phyloP scores from a whole-genome alignment of 352 stramenopile genomes.

The Phytophthora sansomeana region DNA sequence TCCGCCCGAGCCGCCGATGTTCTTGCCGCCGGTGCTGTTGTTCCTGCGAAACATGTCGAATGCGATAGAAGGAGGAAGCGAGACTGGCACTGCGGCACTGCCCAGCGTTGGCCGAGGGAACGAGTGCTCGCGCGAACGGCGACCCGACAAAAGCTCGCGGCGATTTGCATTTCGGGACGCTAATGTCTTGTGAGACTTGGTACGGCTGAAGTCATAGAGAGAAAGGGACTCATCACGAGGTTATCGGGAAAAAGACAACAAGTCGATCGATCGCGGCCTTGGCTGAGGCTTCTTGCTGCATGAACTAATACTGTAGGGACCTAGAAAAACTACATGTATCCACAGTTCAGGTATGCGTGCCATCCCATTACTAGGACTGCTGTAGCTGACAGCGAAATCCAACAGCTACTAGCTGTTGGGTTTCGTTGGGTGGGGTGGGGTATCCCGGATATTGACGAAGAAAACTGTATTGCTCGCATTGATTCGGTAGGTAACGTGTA shows the following conservation, averaged over 20 bases:
- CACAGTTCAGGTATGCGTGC: too few species aligned
- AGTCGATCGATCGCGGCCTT: too few species aligned
- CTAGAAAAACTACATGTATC: too few species aligned
- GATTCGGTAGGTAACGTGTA: too few species aligned
- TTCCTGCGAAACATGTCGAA: conserved; percentile 45
- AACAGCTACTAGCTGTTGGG: too few species aligned
- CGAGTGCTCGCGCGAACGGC: conserved; percentile 5
- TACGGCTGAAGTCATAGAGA: not conserved
- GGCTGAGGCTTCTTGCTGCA: not conserved
- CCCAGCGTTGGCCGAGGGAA: conserved; percentile 7
- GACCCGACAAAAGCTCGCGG: not conserved
- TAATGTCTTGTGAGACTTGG: not conserved
- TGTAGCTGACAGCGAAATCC: too few species aligned
- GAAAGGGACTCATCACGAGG: not conserved
- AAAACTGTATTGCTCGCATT: too few species aligned
- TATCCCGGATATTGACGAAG: too few species aligned
- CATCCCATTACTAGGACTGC: too few species aligned
- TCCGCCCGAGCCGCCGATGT: conserved; percentile 22
- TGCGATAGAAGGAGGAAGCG: conserved; percentile 21
- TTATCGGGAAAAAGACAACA: not conserved
- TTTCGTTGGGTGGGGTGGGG: too few species aligned
- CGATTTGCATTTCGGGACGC: conserved; percentile 25
- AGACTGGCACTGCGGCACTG: conserved; percentile 21
- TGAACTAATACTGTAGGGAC: too few species aligned
- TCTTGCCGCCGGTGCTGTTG: conserved; percentile 41